Percentiles rank a stretch among this genome's conserved stretches.
Conservation (phyloP, 2,329 filamentous ascomycete genomes). For the Paramyrothecium roridum region DNA sequence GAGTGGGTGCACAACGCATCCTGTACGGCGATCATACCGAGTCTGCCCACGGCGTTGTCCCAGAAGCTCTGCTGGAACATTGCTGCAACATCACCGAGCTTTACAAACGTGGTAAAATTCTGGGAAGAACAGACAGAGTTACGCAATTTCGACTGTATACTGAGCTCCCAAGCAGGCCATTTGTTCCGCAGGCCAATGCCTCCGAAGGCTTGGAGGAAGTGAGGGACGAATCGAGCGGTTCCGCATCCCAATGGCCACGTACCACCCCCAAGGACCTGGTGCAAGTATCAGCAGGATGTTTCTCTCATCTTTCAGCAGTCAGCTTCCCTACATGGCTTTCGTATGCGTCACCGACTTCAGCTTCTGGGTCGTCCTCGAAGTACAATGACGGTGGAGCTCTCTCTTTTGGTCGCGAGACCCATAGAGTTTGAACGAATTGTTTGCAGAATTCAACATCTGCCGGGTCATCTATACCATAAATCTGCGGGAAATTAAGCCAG, state of each 20-base stretch:
- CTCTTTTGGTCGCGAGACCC: not conserved
- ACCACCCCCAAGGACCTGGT: constrained; percentile 16
- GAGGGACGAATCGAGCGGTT: constrained; percentile 1
- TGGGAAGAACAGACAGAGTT: constrained; percentile 2
- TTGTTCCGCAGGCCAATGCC: constrained; percentile 5
- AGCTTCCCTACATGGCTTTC: constrained; percentile 13
- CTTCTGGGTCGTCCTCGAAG: constrained; percentile 16
- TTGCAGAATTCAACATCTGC: constrained; percentile 7
- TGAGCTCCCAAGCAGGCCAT: not conserved
- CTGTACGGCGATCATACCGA: constrained; percentile 17
- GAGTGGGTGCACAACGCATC: constrained; percentile 10
- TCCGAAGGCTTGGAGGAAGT: constrained; percentile 10
- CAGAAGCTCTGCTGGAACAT: constrained; percentile 22
- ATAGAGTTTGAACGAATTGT: not conserved
- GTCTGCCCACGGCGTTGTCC: constrained; percentile 16
- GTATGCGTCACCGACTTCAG: constrained; percentile 19
- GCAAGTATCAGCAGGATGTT: not conserved
- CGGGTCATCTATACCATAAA: constrained; percentile 8
- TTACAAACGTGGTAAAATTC: constrained; percentile 8
- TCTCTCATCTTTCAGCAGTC: constrained; percentile 4
- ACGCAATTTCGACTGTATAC: constrained; percentile 1
- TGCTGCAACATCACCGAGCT: constrained; percentile 8
- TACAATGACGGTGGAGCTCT: constrained; percentile 10
- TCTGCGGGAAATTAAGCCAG: constrained; percentile 13
- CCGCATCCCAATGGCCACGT: constrained; percentile 11